A percentile compares a stretch with the other conserved stretches of the same genome.
Evolutionary conservation across 345 rosid genomes (phyloP).

Genomic region (Syzygium aromaticum): DNA sequence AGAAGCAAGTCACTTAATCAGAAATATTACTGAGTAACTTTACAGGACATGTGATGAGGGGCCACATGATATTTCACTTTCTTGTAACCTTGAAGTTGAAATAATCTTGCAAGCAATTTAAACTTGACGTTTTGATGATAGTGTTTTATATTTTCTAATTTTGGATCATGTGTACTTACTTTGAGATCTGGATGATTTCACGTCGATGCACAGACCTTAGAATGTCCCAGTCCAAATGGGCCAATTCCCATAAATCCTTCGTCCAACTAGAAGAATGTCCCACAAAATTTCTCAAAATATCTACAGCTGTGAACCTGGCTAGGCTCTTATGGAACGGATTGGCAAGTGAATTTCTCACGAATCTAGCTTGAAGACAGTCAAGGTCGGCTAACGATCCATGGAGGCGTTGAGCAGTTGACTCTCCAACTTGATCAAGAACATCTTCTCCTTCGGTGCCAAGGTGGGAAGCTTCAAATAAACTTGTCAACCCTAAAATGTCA

Average conservation of each 20-base stretch:
- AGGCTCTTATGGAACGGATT: constrained; percentile 3
- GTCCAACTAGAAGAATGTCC: background rate
- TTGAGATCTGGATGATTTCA: background rate
- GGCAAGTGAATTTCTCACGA: background rate
- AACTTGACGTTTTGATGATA: no score
- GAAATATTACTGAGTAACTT: no score
- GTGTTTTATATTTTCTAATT: no score
- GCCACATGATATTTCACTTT: background rate
- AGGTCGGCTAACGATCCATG: background rate
- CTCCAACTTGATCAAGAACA: constrained; percentile 25
- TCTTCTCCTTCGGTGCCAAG: constrained; percentile 37
- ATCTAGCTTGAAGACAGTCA: background rate
- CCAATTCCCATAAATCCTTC: background rate
- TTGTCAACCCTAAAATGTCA: constrained; percentile 18
- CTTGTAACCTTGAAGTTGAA: no score
- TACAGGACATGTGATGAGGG: background rate
- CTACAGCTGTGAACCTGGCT: background rate
- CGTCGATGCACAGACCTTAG: background rate
- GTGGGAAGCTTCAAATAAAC: constrained; percentile 46
- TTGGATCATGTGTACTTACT: background rate
- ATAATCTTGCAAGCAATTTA: no score
- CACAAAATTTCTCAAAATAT: background rate
- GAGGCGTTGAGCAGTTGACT: background rate
- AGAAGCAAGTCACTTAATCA: background rate
- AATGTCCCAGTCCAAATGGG: background rate